phyloP scores from a whole-genome alignment of 352 stramenopile genomes.

The Globisporangium lucens region DNA sequence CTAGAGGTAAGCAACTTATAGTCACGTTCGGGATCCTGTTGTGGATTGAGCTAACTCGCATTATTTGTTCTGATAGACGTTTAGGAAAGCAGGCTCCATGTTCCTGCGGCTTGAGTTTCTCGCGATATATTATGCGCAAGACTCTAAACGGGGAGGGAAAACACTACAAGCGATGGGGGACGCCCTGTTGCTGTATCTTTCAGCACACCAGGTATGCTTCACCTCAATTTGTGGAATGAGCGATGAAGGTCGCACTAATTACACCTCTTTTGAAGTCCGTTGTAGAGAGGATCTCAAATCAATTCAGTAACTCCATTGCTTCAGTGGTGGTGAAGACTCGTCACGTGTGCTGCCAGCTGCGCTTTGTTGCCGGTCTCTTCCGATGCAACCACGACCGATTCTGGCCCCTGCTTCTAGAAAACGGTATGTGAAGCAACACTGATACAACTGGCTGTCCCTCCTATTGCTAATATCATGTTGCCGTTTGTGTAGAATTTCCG shows the following conservation, averaged over 20 bases:
- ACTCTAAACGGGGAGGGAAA: conserved; percentile 55
- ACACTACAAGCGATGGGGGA: conserved; percentile 59
- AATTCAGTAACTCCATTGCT: conserved; percentile 19
- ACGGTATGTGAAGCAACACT: conserved; percentile 17
- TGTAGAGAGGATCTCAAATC: conserved; percentile 3
- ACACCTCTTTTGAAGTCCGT: conserved; percentile 7
- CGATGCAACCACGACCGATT: conserved; percentile 30
- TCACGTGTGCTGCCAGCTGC: conserved; percentile 29
- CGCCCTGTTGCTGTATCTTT: conserved; percentile 48
- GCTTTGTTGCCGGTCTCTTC: conserved; percentile 29
- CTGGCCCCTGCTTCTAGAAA: conserved; percentile 36
- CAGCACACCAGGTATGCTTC: conserved; percentile 40
- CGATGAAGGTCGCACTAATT: background rate
- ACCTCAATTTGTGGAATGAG: background rate
- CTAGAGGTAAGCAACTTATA: conserved; percentile 32
- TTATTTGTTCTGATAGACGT: conserved; percentile 24
- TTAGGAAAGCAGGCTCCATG: conserved; percentile 47
- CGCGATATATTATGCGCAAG: conserved; percentile 60
- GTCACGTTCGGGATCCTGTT: background rate
- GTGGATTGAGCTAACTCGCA: background rate
- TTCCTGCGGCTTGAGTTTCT: conserved; percentile 65
- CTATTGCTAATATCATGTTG: background rate
- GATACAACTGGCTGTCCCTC: background rate
- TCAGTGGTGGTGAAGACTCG: conserved; percentile 35
- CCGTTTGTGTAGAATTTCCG: conserved; percentile 34